These are phyloP conservation scores for Senna siamea DNA, from an alignment of 306 rosid species.

Conservation along the genomic window DNA sequence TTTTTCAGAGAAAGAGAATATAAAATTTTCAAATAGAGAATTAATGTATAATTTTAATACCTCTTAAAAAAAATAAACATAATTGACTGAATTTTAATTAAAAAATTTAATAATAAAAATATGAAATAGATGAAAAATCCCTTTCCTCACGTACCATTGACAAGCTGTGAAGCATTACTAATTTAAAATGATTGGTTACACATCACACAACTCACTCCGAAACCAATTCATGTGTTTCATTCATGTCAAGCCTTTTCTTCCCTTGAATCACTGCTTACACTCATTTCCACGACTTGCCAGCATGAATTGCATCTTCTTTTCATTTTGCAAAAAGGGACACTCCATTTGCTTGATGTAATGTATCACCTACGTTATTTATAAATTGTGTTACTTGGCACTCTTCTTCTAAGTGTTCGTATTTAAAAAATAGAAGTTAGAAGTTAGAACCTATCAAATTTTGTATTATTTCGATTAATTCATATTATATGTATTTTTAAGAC, in stretches of 20 bases:
- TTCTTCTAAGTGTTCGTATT: constrained; percentile 8
- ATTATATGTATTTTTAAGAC: no score
- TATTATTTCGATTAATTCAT: no score
- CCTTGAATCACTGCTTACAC: background rate
- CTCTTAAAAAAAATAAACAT: no score
- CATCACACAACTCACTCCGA: background rate
- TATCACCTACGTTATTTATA: background rate
- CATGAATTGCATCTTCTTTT: constrained; percentile 3
- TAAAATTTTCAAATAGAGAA: no score
- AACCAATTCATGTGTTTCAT: constrained; percentile 12
- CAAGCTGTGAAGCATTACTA: background rate
- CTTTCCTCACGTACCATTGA: background rate
- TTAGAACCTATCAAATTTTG: no score
- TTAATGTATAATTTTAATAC: no score
- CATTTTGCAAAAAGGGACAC: constrained; percentile 28
- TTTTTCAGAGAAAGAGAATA: no score
- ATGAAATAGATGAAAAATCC: background rate
- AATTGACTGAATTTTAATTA: no score
- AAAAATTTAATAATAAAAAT: no score
- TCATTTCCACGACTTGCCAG: constrained; percentile 24
- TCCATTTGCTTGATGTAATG: constrained; percentile 40
- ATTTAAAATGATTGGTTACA: background rate
- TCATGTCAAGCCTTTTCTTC: background rate
- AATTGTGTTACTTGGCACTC: background rate
- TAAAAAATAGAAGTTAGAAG: no score